Evolutionary conservation across 2,329 filamentous ascomycete genomes (phyloP).

Genomic region (Trichoderma koningii): DNA sequence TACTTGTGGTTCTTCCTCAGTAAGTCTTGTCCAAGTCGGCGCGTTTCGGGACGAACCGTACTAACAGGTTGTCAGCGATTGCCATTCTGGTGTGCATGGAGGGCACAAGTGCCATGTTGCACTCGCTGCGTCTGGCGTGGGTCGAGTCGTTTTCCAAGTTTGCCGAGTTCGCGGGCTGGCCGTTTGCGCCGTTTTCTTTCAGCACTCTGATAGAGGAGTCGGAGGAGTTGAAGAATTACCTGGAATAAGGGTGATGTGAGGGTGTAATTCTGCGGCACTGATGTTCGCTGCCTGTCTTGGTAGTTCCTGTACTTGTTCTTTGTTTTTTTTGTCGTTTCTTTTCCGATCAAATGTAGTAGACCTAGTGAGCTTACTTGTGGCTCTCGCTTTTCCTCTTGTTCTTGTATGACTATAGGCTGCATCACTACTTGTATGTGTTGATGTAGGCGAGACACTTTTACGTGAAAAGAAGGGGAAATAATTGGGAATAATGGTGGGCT

Average conservation of each 20-base stretch:
- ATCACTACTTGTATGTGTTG: neutral
- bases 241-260: conserved; percentile 43
- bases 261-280: conserved; percentile 16
- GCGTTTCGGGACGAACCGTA: neutral
- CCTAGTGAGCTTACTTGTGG: conserved; percentile 29
- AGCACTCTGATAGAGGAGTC: conserved; percentile 82
- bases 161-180: conserved; percentile 85
- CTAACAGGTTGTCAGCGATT: conserved; percentile 43
- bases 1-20: conserved; percentile 87
- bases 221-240: conserved; percentile 59
- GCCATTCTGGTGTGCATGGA: conserved; percentile 88
- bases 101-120: conserved; percentile 93
- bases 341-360: conserved; percentile 33
- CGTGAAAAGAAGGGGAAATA: neutral
- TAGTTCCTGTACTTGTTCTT: neutral
- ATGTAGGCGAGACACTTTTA: neutral
- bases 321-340: conserved; percentile 6
- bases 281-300: conserved; percentile 5
- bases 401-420: conserved; percentile 36
- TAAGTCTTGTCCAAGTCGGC: conserved; percentile 35
- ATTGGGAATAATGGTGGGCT: conserved; percentile 3
- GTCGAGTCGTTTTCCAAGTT: conserved; percentile 98
- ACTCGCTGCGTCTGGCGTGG: conserved; percentile 89
- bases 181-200: conserved; percentile 90
- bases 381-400: conserved; percentile 6